phyloP scores from a whole-genome alignment of 192 early-diverging fungal species.

The Endogone sp. region DNA sequence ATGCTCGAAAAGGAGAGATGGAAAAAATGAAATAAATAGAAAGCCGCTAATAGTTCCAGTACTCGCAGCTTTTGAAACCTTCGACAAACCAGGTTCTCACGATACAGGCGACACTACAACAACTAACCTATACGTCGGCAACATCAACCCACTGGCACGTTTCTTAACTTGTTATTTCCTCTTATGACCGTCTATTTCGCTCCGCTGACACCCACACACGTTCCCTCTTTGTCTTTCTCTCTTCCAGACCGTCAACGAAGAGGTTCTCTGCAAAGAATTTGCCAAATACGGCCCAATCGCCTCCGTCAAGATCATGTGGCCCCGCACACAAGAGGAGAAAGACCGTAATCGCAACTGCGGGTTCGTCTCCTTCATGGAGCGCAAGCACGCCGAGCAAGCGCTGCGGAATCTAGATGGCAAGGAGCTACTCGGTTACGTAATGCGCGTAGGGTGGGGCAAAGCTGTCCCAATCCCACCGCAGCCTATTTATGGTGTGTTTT shows the following conservation, averaged over 20 bases:
- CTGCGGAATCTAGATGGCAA: slow-evolving; percentile 71
- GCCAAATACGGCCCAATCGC: slow-evolving; percentile 80
- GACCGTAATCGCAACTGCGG: slow-evolving; percentile 76
- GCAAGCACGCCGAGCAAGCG: slow-evolving; percentile 66
- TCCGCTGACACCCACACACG: not conserved
- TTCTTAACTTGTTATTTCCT: no score
- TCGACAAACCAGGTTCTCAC: slow-evolving; percentile 52
- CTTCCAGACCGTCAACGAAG: no score
- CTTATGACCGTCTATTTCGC: not conserved
- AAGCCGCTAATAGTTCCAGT: no score
- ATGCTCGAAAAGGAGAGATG: no score
- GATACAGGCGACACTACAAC: slow-evolving; percentile 70
- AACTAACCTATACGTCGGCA: slow-evolving; percentile 85
- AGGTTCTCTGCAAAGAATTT: slow-evolving; percentile 70
- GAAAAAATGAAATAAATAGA: no score
- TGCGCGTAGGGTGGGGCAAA: slow-evolving; percentile 85
- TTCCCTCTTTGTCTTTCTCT: not conserved
- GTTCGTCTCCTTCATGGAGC: slow-evolving; percentile 89
- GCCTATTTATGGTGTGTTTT: slow-evolving; percentile 66
- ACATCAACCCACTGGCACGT: slow-evolving; percentile 61
- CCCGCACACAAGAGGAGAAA: slow-evolving; percentile 78
- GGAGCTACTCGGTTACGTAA: slow-evolving; percentile 47
- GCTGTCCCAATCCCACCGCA: slow-evolving; percentile 65
- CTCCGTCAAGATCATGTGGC: slow-evolving; percentile 96
- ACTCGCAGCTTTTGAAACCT: no score